Evolutionary conservation across 1,284 basidiomycete genomes (phyloP), one percentile per base, ranked within the genome.

Genomic region (Cryptococcus sp.): DNA sequence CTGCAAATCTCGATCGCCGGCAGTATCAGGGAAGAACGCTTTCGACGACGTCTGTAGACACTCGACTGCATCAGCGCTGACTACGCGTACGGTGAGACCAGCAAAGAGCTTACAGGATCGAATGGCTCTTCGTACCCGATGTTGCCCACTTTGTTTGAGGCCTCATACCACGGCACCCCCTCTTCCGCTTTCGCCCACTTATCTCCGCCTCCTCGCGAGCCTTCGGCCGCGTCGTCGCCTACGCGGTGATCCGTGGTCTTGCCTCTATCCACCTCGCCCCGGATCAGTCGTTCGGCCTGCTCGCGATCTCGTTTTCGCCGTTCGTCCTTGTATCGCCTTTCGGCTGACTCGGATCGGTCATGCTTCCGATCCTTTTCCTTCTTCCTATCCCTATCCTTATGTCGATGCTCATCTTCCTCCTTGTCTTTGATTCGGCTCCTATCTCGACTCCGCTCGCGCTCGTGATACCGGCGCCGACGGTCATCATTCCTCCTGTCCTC

Each of bases 91-190:
- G 7, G 13, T 35, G 35, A 23, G 16, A 40, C 50, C 5, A 35
- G 47, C 31, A 8, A 35, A 15, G 15, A 38, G 56, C 62, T 59
- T 25, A 62, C 65, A 11, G 60, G 59, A 17, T 66, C 62, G 41
- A 47, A n/a, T 38, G 35, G 31, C 35, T 59, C 60, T 45, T 61
- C 59, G 35, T 42, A 48, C 16, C 40, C 41, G 13, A 19, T 39
- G 16, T 38, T 23, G 35, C 19, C 44, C 3, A 23, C 48, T 22
- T 44, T 50, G 3, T 49, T 50, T 10, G 53, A 31, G 25, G 40
- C 59, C 41, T 69, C 72, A 49, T 74, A 74, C 72, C 72, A 74
- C 1, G 66, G 57, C 10, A 51, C 41, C 2, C 65, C 67, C 50
- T 68, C 69, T 1, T 64, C 67, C 5, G 46, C 59, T 11, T 54